Conservation (phyloP, 1,139 yeast species). For the Arxiozyma bovina region DNA sequence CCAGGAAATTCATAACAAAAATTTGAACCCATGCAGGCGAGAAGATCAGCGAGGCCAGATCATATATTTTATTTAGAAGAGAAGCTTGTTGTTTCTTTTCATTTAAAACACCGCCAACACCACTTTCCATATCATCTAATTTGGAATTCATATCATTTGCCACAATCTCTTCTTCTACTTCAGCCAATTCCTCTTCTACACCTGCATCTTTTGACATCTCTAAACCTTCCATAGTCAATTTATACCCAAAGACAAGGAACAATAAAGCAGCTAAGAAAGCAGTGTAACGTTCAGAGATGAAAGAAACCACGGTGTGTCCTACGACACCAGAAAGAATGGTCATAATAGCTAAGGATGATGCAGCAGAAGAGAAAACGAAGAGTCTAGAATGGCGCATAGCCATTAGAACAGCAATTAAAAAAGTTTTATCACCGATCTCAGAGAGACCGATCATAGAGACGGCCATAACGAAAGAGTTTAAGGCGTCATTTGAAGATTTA, state of each 20-base stretch:
- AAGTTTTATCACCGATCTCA: conserved; percentile 95
- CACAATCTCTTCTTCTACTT: conserved; percentile 89
- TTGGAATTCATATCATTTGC: conserved; percentile 47
- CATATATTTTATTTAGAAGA: conserved; percentile 29
- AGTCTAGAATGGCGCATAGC: conserved; percentile 87
- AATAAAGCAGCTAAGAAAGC: conserved; percentile 72
- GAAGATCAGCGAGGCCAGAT: conserved; percentile 54
- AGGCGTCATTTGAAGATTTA: not conserved
- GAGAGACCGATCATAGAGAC: conserved; percentile 83
- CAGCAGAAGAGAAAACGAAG: conserved; percentile 81
- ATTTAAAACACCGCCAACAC: conserved; percentile 33
- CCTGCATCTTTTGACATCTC: conserved; percentile 74
- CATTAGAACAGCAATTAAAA: conserved; percentile 92
- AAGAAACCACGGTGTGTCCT: conserved; percentile 83
- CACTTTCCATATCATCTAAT: conserved; percentile 51
- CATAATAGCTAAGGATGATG: conserved; percentile 81
- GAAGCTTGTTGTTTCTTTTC: conserved; percentile 5
- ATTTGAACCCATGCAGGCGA: conserved; percentile 94
- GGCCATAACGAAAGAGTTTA: conserved; percentile 50
- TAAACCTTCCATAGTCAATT: conserved; percentile 70
- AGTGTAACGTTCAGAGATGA: conserved; percentile 72
- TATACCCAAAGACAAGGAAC: conserved; percentile 76
- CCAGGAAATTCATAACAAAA: conserved; percentile 89
- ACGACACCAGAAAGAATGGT: conserved; percentile 82
- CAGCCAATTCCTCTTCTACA: conserved; percentile 91